Evolutionary conservation across 2,329 filamentous ascomycete genomes (phyloP), one percentile per base, ranked within the genome.

Genomic region (Ophiostoma ulmi): DNA sequence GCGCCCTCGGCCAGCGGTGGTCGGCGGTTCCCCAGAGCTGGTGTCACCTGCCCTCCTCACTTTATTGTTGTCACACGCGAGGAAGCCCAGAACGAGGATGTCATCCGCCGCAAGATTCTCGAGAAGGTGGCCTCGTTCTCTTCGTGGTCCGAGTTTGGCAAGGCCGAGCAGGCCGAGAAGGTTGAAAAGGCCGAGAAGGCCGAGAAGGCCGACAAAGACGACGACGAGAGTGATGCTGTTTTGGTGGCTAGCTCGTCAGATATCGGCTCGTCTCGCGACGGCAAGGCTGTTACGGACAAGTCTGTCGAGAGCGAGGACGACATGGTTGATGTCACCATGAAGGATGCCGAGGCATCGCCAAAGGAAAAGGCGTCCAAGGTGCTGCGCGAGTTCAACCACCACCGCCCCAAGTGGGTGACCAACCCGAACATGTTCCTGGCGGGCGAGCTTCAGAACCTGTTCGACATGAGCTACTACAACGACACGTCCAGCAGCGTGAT

Each of bases 231-330:
- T 20, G 71, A 71, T 55, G 68, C 48, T 35, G 36, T 65, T 10
- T n/a, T 92, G 26, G 82, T 91, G 13, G 87, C 89, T 71, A 89
- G 83, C 20, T 83, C 82, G 26, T 89, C 87, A 0, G 86, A 88
- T 73, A 87, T 86, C 3, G 87, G 91, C 73, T 90, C 88, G 4
- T 88, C 88, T 4, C 87, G 86, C 11, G 91, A 91, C 74, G 84
- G 86, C 31, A 91, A 90, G 76, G 85, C 97, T 66, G 87, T 90
- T 71, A 67, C 65, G 65, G 90, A 92, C 64, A 86, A 88, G 38
- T 97, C 94, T 3, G 86, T 97, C 1, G 90, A 94, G 77, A 91
- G 93, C 11, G 94, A 97, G 78, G 94, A 97, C 73, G 92, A 92
- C 73, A 88, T 97, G 76, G 91, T 98, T 6, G 92, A 97, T 77